Conservation (phyloP, 208 protist species). For the Porcisia deanei region DNA sequence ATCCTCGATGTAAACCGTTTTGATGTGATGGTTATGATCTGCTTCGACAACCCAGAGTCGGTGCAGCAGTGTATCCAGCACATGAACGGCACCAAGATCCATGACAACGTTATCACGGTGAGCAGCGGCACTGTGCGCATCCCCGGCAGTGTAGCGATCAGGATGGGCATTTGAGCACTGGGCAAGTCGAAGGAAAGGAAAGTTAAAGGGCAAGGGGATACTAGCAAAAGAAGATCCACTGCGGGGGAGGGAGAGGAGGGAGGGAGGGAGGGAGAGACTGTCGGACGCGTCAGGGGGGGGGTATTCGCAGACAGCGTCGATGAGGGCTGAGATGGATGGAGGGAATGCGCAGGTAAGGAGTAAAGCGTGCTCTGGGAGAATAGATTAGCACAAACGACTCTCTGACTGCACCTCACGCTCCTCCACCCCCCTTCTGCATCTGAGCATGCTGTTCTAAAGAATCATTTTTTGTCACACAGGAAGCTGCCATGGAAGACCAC, state of each 20-base stretch:
- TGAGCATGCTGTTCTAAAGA: background rate
- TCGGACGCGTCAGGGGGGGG: background rate
- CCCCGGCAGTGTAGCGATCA: conserved; percentile 55
- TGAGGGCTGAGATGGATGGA: background rate
- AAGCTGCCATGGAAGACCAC: background rate
- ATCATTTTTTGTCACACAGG: background rate
- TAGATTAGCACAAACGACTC: background rate
- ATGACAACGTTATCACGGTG: conserved; percentile 73
- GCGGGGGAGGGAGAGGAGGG: background rate
- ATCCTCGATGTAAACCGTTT: conserved; percentile 86
- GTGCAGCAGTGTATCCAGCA: conserved; percentile 84
- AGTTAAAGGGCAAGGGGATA: too few relatives aligned
- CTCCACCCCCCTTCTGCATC: too few relatives aligned
- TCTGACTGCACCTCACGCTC: too few relatives aligned
- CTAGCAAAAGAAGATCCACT: too few relatives aligned
- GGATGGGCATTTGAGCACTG: conserved; percentile 46
- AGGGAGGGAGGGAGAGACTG: background rate
- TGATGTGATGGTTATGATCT: conserved; percentile 72
- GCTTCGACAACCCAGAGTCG: conserved; percentile 79
- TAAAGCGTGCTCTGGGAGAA: background rate
- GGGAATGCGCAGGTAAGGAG: background rate
- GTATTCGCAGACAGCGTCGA: background rate
- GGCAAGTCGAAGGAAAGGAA: too few relatives aligned
- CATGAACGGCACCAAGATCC: conserved; percentile 71
- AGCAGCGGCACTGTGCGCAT: conserved; percentile 85